These are phyloP conservation scores for Colletotrichum coccodes DNA, from an alignment of 2,329 filamentous ascomycete genomes.

Conservation along the genomic window DNA sequence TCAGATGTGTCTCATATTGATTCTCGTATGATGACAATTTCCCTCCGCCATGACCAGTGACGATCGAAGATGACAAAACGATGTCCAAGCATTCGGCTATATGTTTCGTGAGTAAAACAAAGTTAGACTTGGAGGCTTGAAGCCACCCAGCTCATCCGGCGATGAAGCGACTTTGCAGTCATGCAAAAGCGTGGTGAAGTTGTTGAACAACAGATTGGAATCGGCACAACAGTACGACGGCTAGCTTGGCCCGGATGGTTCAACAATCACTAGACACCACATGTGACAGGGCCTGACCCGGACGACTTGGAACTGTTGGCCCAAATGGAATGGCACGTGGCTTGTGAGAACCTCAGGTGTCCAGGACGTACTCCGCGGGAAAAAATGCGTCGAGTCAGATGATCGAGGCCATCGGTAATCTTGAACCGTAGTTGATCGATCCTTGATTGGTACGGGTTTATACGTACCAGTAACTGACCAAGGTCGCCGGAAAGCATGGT, in stretches of 20 bases:
- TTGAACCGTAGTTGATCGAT: not conserved
- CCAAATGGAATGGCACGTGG: too few relatives aligned
- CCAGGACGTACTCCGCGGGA: not conserved
- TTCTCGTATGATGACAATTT: not conserved
- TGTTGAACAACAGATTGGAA: too few relatives aligned
- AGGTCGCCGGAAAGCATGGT: not conserved
- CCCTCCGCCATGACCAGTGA: not conserved
- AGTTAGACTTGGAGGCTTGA: too few relatives aligned
- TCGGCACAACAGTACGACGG: not conserved
- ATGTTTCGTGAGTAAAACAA: too few relatives aligned
- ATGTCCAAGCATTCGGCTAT: not conserved
- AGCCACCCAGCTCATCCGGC: not conserved
- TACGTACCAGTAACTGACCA: not conserved
- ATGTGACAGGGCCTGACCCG: not conserved
- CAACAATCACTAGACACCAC: not conserved
- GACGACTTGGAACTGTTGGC: too few relatives aligned
- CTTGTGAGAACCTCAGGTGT: too few relatives aligned
- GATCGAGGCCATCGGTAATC: not conserved
- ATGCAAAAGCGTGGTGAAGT: too few relatives aligned
- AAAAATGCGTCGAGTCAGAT: not conserved
- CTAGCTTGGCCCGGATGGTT: not conserved
- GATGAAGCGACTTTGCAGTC: too few relatives aligned
- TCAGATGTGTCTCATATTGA: not conserved
- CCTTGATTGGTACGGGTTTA: not conserved
- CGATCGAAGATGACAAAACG: not conserved